Evolutionary conservation across 441 rosid species (phyloP), one percentile per base, ranked within the genome.

Genomic region (Bocquillonia castaneifolia): DNA sequence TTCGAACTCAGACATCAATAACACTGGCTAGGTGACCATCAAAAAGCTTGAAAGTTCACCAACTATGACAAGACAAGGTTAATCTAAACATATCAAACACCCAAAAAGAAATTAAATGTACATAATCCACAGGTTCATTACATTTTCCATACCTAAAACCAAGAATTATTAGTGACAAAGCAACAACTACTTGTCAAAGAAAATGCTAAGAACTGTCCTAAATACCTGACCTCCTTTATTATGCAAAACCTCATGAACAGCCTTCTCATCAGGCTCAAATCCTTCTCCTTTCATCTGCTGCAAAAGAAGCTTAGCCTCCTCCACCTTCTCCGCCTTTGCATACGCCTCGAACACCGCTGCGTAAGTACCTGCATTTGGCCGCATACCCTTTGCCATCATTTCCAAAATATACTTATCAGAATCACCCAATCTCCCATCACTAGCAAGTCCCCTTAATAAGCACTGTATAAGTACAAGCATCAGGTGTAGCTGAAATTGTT

Each of bases 401-500:
- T 91, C 92, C 74, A 83, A 64, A 78, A 87, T 13, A 65, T 81
- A 80, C 74, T 82, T 87, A 72, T 67, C 74, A 0, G 81, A 87
- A 13, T 85, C 90, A 31, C 1, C 78, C 64, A 75, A 32, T 48
- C 66, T 76, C 5, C 61, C 83, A 32, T 81, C 84, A 13, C 18
- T 77, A 31, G 86, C 83, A 0, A 91, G 88, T n/a, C 28, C 86
- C 91, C 76, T 72, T 87, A 45, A 91, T 76, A n/a, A 89, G 84
- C 12, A 89, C 87, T 0, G 80, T 40, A 7, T 86, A 91, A 25
- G 95, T 85, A 59, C 87, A 88, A 0, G 87, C 93, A 66, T 87
- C 87, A 3, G 95, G 97, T 13, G 65, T 76, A 13, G 86, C 87
- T 2, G n/a, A n/a, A n/a, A n/a, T n/a, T n/a, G n/a, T n/a, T n/a